phyloP scores from a whole-genome alignment of 768 basidiomycete species.

The Obba rivulosa region DNA sequence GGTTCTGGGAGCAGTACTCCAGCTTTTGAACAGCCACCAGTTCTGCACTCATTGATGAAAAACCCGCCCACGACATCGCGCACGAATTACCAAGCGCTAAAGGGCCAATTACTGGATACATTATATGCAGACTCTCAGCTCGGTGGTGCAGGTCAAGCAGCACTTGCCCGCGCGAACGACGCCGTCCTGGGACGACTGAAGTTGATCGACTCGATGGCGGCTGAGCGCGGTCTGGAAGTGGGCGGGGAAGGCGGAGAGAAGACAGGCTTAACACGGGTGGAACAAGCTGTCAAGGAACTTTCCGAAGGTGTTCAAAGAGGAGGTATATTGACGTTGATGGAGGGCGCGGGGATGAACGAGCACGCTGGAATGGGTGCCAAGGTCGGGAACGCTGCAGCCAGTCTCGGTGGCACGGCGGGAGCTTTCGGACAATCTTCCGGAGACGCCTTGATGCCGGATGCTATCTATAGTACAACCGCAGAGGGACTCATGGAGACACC shows the following conservation, averaged over 20 bases:
- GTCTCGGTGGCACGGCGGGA: not conserved
- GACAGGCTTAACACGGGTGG: slow-evolving; percentile 42
- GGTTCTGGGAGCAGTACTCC: not conserved
- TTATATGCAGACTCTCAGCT: slow-evolving; percentile 21
- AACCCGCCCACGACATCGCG: slow-evolving; percentile 29
- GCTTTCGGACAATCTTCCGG: no score
- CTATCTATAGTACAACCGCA: not conserved
- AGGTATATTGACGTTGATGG: slow-evolving; percentile 43
- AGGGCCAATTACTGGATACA: slow-evolving; percentile 33
- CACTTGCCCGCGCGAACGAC: slow-evolving; percentile 41
- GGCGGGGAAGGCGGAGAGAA: slow-evolving; percentile 37
- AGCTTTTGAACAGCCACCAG: not conserved
- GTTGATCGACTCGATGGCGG: slow-evolving; percentile 43
- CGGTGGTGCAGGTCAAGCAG: slow-evolving; percentile 14
- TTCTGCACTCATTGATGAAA: slow-evolving; percentile 28
- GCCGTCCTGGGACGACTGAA: slow-evolving; percentile 48
- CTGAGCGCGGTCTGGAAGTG: slow-evolving; percentile 34
- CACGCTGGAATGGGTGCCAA: not conserved
- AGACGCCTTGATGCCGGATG: no score
- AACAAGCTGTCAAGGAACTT: slow-evolving; percentile 37
- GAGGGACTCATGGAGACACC: not conserved
- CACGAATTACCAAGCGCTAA: slow-evolving; percentile 38
- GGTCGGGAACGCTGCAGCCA: not conserved
- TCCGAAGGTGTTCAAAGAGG: slow-evolving; percentile 16
- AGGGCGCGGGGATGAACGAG: slow-evolving; percentile 30